These are phyloP conservation scores for Blastobotrys illinoisensis DNA, from an alignment of 1,139 yeast genomes.

Conservation along the genomic window DNA sequence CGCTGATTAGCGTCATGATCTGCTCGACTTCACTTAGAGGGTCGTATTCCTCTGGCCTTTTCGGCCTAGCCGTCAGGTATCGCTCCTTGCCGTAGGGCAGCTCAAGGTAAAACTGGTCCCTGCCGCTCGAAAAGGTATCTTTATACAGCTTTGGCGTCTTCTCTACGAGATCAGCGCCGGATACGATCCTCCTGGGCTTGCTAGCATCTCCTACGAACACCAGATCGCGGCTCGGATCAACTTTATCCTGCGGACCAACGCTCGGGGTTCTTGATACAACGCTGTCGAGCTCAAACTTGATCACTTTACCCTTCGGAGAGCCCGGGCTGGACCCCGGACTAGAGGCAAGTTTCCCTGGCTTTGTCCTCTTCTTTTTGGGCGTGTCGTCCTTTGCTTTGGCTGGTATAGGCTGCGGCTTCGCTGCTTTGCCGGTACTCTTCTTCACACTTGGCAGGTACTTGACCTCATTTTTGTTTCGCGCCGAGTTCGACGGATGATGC, in stretches of 20 bases:
- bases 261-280: not conserved
- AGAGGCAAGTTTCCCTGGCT: not conserved
- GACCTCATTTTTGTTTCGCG: slow-evolving; percentile 12
- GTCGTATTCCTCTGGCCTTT: slow-evolving; percentile 47
- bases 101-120: slow-evolving; percentile 9
- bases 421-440: slow-evolving; percentile 1
- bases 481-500: slow-evolving; percentile 17
- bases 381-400: not conserved
- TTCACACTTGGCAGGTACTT: slow-evolving; percentile 1
- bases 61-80: slow-evolving; percentile 21
- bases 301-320: not conserved
- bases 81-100: slow-evolving; percentile 24
- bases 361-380: not conserved
- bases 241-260: not conserved
- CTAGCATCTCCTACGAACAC: not conserved
- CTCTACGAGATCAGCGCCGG: not conserved
- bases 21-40: slow-evolving; percentile 70
- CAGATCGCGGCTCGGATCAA: not conserved
- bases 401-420: not conserved
- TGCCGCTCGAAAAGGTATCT: not conserved
- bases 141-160: not conserved
- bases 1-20: slow-evolving; percentile 46
- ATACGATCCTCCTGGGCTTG: not conserved
- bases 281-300: not conserved
- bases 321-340: not conserved